Base-by-base conservation (phyloP, 2,329 filamentous ascomycete genomes). In the Verticillium dahliae region DNA sequence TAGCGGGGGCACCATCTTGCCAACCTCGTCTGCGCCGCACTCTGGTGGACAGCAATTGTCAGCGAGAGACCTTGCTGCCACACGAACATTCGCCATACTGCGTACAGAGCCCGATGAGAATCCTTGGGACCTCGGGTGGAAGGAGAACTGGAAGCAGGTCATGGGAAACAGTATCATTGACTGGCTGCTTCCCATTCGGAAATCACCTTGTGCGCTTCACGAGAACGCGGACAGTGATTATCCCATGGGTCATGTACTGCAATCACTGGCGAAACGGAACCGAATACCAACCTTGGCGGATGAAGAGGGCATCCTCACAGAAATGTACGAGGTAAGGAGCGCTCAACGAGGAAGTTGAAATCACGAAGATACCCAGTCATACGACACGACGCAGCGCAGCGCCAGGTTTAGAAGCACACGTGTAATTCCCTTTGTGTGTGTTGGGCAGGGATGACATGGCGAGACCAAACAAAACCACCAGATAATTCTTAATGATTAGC, bases 111-210 rank as follows among this genome's bases (percentile, higher is more conserved):
- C 85, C 0, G 88, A 90, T 10, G 88, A 95, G 67, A 97, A 97
- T 67, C 91, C 92, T 0, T 99, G 92, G 87, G 85, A 96, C 68
- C 77, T 95, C 1, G 91, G 90, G 1, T 75, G 76, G 9, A 80
- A 83, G 64, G 75, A 80, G 34, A 98, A 98, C 70, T 88, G 92
- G 76, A 85, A 86, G 65, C 83, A 88, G 14, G 85, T 97, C 31
- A 92, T 99, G 87, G 94, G 94, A 0, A 76, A 82, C 56, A 84
- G 76, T 22, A 65, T 87, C 2, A 63, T 88, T 14, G 90, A 97
- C 63, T 98, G 93, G 93, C 70, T 97, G 13, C 75, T 97, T 1
- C 94, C 94, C 0, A 72, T 96, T 38, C 85, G 80, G 61, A 81
- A 84, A 62, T 92, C 90, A 4, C 94, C 94, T 0, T 94, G 90